Conservation (phyloP, 2,329 filamentous ascomycete species). For the Fusarium clavum region DNA sequence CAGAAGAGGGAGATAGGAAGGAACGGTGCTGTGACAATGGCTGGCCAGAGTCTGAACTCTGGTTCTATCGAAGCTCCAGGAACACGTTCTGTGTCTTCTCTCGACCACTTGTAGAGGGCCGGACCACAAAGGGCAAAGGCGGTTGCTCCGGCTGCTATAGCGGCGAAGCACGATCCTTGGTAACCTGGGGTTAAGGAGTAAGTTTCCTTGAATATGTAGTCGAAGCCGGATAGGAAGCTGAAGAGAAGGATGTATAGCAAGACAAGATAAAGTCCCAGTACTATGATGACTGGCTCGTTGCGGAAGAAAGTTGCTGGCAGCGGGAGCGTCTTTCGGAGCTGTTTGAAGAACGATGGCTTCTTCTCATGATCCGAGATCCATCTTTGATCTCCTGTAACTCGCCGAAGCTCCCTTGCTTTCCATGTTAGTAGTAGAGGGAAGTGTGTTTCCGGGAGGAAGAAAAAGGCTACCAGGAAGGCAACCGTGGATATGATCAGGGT, state of each 20-base stretch:
- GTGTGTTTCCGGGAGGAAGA: conserved; percentile 75
- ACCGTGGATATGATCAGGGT: conserved; percentile 71
- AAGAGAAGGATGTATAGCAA: conserved; percentile 65
- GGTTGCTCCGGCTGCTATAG: conserved; percentile 55
- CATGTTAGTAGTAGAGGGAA: conserved; percentile 64
- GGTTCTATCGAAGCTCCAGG: conserved; percentile 57
- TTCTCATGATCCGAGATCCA: conserved; percentile 74
- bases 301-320: conserved; percentile 54
- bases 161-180: conserved; percentile 56
- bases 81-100: conserved; percentile 54
- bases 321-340: conserved; percentile 59
- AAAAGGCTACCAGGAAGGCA: conserved; percentile 64
- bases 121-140: conserved; percentile 48
- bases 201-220: conserved; percentile 58
- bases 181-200: conserved; percentile 56
- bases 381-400: conserved; percentile 68
- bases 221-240: conserved; percentile 62
- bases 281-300: conserved; percentile 52
- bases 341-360: conserved; percentile 61
- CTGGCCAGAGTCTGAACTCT: conserved; percentile 65
- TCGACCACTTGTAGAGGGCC: conserved; percentile 48
- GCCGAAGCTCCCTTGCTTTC: conserved; percentile 69
- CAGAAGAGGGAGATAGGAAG: conserved; percentile 67
- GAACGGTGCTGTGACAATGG: conserved; percentile 61
- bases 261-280: conserved; percentile 62